Percentiles rank a stretch among this genome's conserved stretches.
Conservation (phyloP, 305 asterid species). For the Withania somnifera region DNA sequence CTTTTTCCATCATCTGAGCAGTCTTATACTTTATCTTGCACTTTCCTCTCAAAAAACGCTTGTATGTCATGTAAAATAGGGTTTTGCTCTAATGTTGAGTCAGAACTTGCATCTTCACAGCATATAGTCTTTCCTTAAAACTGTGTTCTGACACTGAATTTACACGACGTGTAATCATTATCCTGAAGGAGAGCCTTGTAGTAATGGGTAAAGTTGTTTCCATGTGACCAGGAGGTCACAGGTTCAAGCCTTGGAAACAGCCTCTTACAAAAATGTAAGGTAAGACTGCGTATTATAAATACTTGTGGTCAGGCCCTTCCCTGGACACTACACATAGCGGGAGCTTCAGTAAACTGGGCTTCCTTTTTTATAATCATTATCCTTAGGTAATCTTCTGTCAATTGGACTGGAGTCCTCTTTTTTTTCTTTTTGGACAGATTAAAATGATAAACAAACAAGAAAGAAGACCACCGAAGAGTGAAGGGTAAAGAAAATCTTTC, state of each 20-base stretch:
- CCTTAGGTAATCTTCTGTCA: background rate
- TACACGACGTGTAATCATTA: background rate
- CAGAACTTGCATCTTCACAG: background rate
- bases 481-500: background rate
- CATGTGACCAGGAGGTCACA: no score
- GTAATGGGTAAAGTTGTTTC: no score
- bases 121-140: background rate
- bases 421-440: background rate
- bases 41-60: background rate
- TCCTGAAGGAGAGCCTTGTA: no score
- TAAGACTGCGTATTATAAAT: no score
- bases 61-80: background rate
- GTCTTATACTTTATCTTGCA: background rate
- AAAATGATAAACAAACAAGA: background rate
- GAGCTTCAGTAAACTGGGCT: no score
- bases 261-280: no score
- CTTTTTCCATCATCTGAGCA: background rate
- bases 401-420: background rate
- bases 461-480: background rate
- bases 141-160: background rate
- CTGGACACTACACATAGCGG: no score
- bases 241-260: no score
- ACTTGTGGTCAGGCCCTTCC: no score
- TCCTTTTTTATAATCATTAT: background rate
- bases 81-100: background rate